Conservation (phyloP, 192 early-diverging fungal species). For the Rhizophagus sp. region DNA sequence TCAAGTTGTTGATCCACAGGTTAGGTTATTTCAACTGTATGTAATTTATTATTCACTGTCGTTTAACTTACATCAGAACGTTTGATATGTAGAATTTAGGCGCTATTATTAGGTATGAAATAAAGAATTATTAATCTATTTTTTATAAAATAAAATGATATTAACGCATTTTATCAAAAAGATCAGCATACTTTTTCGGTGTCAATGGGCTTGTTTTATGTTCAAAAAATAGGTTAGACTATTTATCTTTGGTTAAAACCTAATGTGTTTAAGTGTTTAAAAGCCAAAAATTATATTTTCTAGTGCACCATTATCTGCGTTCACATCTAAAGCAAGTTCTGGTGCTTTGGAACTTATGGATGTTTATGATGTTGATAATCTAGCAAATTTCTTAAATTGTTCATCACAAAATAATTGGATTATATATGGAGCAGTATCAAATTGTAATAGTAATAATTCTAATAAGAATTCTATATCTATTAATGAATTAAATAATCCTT, state of each 20-base stretch:
- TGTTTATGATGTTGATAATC: constrained; percentile 49
- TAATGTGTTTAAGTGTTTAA: too few species aligned
- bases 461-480: not conserved
- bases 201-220: too few species aligned
- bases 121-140: too few species aligned
- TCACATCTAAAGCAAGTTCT: constrained; percentile 66
- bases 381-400: not conserved
- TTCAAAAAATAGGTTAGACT: too few species aligned
- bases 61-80: not conserved
- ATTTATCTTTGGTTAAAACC: too few species aligned
- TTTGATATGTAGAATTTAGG: constrained; percentile 60
- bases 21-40: constrained; percentile 5
- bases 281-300: not conserved
- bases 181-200: too few species aligned
- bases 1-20: constrained; percentile 56
- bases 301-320: constrained; percentile 62
- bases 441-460: too few species aligned
- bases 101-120: constrained; percentile 56
- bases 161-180: too few species aligned
- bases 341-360: constrained; percentile 70
- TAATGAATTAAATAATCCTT: too few species aligned
- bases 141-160: too few species aligned
- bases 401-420: constrained; percentile 5
- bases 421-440: not conserved
- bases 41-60: not conserved